Conservation (phyloP, 2,329 filamentous ascomycete species). For the Lachnellula occidentalis region DNA sequence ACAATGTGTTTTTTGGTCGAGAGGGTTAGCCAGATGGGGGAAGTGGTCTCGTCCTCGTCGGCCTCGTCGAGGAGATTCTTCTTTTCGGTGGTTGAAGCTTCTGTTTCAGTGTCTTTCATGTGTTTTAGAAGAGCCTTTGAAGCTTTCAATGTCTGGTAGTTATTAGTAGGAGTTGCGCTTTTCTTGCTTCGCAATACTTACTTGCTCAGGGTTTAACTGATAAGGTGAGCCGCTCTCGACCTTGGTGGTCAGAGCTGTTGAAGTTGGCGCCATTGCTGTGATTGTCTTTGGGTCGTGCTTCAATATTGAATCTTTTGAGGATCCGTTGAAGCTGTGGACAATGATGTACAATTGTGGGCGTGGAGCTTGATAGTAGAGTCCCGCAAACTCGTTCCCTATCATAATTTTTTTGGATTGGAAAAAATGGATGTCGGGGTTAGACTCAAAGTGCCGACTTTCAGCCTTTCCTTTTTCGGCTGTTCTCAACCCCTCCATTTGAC, state of each 20-base stretch:
- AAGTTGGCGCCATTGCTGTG: constrained; percentile 25
- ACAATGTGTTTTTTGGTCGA: constrained; percentile 61
- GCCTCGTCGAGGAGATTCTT: constrained; percentile 48
- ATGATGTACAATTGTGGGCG: background rate
- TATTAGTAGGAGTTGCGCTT: constrained; percentile 6
- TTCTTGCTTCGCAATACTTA: constrained; percentile 11
- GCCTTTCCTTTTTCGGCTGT: background rate
- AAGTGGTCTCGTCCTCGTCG: constrained; percentile 39
- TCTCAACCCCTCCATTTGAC: background rate
- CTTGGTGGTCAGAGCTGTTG: constrained; percentile 29
- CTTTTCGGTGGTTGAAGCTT: constrained; percentile 43
- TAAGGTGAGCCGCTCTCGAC: constrained; percentile 31
- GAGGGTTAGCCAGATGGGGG: constrained; percentile 56
- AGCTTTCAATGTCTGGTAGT: constrained; percentile 51
- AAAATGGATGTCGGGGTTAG: background rate
- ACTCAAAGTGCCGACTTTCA: background rate
- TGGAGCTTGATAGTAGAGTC: background rate
- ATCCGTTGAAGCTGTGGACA: background rate
- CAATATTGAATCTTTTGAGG: background rate
- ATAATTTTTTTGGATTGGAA: background rate
- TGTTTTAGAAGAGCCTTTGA: constrained; percentile 57
- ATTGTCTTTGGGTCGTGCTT: background rate
- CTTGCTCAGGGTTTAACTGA: constrained; percentile 30
- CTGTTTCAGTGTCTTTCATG: constrained; percentile 51
- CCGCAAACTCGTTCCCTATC: background rate